Conservation (phyloP, 805 yeast genomes). For the Yamadazyma kitorensis region DNA sequence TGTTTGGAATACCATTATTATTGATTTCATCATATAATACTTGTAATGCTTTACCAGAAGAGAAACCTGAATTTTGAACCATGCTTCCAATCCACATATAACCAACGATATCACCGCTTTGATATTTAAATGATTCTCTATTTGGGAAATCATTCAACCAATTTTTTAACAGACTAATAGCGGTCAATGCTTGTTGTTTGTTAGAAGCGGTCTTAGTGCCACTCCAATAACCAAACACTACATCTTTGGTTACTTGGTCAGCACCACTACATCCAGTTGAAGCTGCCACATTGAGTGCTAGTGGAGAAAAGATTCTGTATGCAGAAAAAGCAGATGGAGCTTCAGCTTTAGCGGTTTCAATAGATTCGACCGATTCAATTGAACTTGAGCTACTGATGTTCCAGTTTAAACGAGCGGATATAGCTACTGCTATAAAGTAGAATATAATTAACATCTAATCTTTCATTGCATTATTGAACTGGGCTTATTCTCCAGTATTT, state of each 20-base stretch:
- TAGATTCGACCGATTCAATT: constrained; percentile 13
- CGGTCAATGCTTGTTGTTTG: constrained; percentile 8
- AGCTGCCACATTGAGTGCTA: too few species aligned
- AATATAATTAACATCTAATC: not conserved
- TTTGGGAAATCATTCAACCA: constrained; percentile 9
- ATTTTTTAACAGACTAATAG: constrained; percentile 6
- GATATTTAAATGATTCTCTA: constrained; percentile 7
- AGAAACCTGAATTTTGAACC: constrained; percentile 14
- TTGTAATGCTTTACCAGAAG: constrained; percentile 6
- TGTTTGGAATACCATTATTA: constrained; percentile 11
- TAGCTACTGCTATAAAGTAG: not conserved
- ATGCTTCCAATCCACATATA: constrained; percentile 16
- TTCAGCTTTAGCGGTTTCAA: too few species aligned
- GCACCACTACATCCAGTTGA: constrained; percentile 6
- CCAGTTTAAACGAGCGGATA: constrained; percentile 2
- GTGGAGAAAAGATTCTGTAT: too few species aligned
- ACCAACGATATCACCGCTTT: constrained; percentile 11
- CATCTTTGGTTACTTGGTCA: constrained; percentile 5
- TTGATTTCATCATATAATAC: constrained; percentile 9
- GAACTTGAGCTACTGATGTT: not conserved
- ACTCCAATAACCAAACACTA: constrained; percentile 10
- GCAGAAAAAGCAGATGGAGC: too few species aligned
- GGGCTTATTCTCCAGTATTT: too few species aligned
- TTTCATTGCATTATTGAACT: not conserved
- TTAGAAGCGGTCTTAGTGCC: constrained; percentile 11